Base-by-base conservation (phyloP, 2,329 filamentous ascomycete genomes). In the Nemania diffusa region DNA sequence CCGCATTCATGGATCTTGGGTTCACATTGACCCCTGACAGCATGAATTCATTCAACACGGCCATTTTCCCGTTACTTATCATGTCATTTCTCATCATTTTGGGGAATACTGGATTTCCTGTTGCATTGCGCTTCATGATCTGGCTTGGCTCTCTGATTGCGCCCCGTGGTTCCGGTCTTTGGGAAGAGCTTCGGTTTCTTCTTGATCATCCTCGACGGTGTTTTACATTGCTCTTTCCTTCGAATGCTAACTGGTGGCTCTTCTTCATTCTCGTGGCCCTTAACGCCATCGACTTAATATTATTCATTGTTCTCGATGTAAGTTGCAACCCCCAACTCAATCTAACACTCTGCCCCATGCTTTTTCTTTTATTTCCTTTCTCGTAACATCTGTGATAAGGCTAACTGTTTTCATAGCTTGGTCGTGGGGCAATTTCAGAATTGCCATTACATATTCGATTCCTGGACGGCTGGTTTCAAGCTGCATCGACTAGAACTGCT, bases 171-270 rank as follows among this genome's bases (percentile, higher is more conserved):
- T 92, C 89, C 27, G 90, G 91, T 1, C 78, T 97, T 0, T 97
- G 92, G 89, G 95, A 99, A 78, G 95, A 97, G 78, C 82, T 98
- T 11, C 88, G 88, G 42, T 99, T 99, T 74, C 82, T 99, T 22
- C 87, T 99, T 1, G 95, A 98, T 75, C 96, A 99, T 73, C 96
- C 96, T 0, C 91, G 96, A 76, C 92, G 96, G 62, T 99, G 96
- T 80, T 99, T 99, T 76, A 99, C 96, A 0, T 84, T 99, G 15
- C 84, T 99, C 0, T 99, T 99, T 73, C 96, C 96, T 0, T 90
- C 92, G 0, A 90, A 89, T 61, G 93, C 95, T 1, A 98, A 93
- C 1, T 98, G 96, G 96, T 97, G 94, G 93, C 84, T 99, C 0
- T 97, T 98, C 76, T 91, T 89, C 79, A 91, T 97, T 32, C 84